Base-by-base conservation (phyloP, 2,329 filamentous ascomycete genomes). In the Cercospora beticola region DNA sequence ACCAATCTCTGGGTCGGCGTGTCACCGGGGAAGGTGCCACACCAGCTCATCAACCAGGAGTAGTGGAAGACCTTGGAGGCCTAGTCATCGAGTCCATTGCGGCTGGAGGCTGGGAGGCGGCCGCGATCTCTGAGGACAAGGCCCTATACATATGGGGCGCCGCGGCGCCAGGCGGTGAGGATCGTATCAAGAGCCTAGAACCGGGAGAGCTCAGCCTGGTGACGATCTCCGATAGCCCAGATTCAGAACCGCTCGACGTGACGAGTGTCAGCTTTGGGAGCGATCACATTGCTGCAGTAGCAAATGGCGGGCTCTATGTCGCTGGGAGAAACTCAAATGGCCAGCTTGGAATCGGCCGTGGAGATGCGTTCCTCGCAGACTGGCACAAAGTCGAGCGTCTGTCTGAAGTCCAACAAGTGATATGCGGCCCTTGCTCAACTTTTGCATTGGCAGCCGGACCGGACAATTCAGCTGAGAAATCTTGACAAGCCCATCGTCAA, bases 81-180 rank as follows among this genome's bases (percentile, higher is more conserved):
- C 79, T 90, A 57, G 80, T 82, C 12, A 83, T 91, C 60, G 79
- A 74, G 31, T 87, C 86, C 72, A 79, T 91, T 28, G 82, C 78
- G 8, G 75, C 76, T 7, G 85, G 85, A 2, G 88, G 88, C 0
- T 89, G 88, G 74, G 78, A 85, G 2, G 78, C 86, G 2, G 87
- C 86, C 3, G 88, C 88, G 0, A 72, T 91, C 54, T 90, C 87
- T 0, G 79, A 82, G 10, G 86, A 85, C 2, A 81, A 84, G 33
- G 86, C 87, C 67, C 76, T 90, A 1, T 91, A 91, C 74, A 75
- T 86, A 26, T 91, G 89, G 88, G 89, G 89, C 6, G 66, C 70
- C 26, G 65, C 70, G 7, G 73, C 65, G 26, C 76, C 76, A 9
- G 76, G 74, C 1, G 64, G 59, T 8, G 70, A 76, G 16, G 52